Conservation (phyloP, 1,139 yeast species). For the Scheffersomyces cryptocercus region DNA sequence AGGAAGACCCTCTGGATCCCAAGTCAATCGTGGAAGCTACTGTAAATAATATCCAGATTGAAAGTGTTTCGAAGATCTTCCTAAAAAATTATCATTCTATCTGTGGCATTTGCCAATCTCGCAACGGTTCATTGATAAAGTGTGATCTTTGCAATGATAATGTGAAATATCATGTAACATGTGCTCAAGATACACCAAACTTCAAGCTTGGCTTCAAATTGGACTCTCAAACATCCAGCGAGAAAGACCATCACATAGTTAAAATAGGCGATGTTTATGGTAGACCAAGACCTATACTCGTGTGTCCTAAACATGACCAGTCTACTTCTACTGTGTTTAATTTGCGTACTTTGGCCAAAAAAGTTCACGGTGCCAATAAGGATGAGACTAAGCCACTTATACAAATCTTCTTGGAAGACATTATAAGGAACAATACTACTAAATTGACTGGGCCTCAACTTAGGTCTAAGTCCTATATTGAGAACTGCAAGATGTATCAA, state of each 20-base stretch:
- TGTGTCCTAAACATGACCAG: conserved; percentile 42
- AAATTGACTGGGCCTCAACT: conserved; percentile 34
- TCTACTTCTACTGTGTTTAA: conserved; percentile 12
- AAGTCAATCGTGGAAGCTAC: conserved; percentile 18
- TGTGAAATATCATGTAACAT: conserved; percentile 57
- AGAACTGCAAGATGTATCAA: conserved; percentile 17
- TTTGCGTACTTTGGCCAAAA: conserved; percentile 37
- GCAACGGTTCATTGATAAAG: conserved; percentile 30
- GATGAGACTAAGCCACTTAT: conserved; percentile 38
- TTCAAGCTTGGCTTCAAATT: conserved; percentile 50
- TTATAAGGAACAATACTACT: conserved; percentile 20
- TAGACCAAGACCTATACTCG: conserved; percentile 39
- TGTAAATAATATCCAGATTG: conserved; percentile 23
- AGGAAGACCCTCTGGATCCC: conserved; percentile 7
- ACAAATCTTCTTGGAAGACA: conserved; percentile 44
- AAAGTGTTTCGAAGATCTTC: conserved; percentile 30
- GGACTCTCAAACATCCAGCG: conserved; percentile 16
- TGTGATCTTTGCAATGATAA: conserved; percentile 29
- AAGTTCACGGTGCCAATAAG: conserved; percentile 22
- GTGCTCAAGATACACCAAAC: conserved; percentile 57
- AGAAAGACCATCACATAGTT: conserved; percentile 19
- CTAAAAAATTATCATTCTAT: conserved; percentile 21
- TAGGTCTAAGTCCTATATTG: conserved; percentile 31
- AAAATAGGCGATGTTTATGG: conserved; percentile 38
- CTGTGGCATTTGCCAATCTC: conserved; percentile 32